phyloP scores from a whole-genome alignment of 2,329 filamentous ascomycete species.

The Aotearoamyces nothofagi region DNA sequence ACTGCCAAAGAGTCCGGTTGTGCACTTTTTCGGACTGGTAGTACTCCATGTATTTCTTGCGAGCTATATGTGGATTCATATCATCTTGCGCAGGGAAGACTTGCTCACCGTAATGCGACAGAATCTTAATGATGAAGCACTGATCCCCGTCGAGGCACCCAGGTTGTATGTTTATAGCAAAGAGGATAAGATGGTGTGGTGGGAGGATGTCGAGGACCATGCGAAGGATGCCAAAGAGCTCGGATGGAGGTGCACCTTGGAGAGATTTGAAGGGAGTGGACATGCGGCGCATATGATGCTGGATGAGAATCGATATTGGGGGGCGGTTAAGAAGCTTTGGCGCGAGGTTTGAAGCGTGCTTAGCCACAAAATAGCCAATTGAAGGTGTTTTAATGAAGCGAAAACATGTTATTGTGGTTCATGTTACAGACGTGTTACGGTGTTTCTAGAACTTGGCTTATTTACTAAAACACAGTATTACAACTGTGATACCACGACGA shows the following conservation, averaged over 20 bases:
- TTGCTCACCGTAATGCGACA: conserved; percentile 6
- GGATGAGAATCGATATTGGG: conserved; percentile 12
- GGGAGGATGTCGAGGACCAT: conserved; percentile 15
- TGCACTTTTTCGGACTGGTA: conserved; percentile 5
- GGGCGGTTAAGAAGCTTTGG: conserved; percentile 12
- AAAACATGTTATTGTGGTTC: too few species aligned
- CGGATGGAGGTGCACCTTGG: conserved; percentile 9
- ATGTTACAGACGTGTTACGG: too few species aligned
- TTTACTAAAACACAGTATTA: too few species aligned
- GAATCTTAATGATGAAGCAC: conserved; percentile 10
- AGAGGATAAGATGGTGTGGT: conserved; percentile 13
- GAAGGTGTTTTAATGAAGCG: too few species aligned
- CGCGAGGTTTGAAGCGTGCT: too few species aligned
- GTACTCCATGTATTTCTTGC: conserved; percentile 5
- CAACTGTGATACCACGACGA: too few species aligned
- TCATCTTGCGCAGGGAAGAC: conserved; percentile 5
- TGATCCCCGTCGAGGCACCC: conserved; percentile 7
- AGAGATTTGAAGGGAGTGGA: conserved; percentile 10
- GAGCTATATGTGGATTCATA: conserved; percentile 3
- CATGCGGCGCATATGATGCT: conserved; percentile 12
- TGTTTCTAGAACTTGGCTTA: too few species aligned
- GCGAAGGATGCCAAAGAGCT: conserved; percentile 9
- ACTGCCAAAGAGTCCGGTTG: conserved; percentile 12
- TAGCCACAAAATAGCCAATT: too few species aligned
- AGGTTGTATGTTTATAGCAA: conserved; percentile 15